These are phyloP conservation scores for Fusarium gaditjirri DNA, from an alignment of 2,329 filamentous ascomycete species.

Conservation along the genomic window DNA sequence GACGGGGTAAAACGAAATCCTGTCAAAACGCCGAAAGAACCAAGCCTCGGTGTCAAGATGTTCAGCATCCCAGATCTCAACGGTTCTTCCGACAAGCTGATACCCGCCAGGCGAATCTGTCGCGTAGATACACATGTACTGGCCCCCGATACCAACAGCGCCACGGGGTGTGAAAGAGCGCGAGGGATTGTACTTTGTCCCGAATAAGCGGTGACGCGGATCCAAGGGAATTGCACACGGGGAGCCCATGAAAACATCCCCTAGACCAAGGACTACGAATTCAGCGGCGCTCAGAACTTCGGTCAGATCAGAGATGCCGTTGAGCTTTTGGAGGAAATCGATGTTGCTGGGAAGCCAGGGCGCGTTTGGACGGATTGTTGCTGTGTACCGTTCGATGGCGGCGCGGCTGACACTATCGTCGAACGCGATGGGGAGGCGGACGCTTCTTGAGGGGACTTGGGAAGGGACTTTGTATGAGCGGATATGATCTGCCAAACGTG, in stretches of 20 bases:
- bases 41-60: constrained; percentile 33
- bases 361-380: constrained; percentile 69
- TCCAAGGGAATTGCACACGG: constrained; percentile 52
- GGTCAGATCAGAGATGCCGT: constrained; percentile 46
- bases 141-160: constrained; percentile 51
- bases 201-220: constrained; percentile 49
- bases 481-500: constrained; percentile 37
- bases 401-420: constrained; percentile 55
- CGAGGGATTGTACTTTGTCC: constrained; percentile 53
- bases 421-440: constrained; percentile 53
- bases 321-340: constrained; percentile 58
- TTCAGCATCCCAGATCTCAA: constrained; percentile 48
- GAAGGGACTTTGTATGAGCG: constrained; percentile 37
- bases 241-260: constrained; percentile 54
- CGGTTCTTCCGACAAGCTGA: constrained; percentile 51
- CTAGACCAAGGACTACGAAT: constrained; percentile 52
- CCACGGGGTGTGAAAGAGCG: constrained; percentile 51
- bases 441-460: constrained; percentile 44
- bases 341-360: constrained; percentile 72
- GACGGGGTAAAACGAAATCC: constrained; percentile 48
- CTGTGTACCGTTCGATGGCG: constrained; percentile 69
- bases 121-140: constrained; percentile 54
- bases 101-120: constrained; percentile 53
- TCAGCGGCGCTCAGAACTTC: constrained; percentile 46
- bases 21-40: constrained; percentile 49